Percentiles rank a stretch among this genome's conserved stretches.
phyloP scores from a whole-genome alignment of 345 rosid genomes.

The Linum tenue region DNA sequence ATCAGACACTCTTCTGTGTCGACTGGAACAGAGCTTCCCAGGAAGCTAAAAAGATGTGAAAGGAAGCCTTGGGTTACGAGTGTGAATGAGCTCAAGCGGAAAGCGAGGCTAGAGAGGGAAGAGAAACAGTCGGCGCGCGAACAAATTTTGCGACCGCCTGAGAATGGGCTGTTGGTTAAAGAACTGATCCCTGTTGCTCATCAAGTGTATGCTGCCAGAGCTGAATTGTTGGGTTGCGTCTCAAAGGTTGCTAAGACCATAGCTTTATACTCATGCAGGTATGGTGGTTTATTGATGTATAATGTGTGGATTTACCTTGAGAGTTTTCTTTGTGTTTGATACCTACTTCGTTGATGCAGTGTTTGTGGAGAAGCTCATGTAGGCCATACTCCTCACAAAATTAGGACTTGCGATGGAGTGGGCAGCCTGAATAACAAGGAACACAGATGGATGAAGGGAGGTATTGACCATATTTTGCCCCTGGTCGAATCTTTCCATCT shows the following conservation, averaged over 20 bases:
- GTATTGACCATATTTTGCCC: conserved; percentile 29
- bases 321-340: background rate
- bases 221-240: conserved; percentile 28
- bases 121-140: conserved; percentile 30
- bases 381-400: conserved; percentile 34
- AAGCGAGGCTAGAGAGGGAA: conserved; percentile 26
- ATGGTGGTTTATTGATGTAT: background rate
- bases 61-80: conserved; percentile 40
- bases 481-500: conserved; percentile 42
- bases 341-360: conserved; percentile 20
- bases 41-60: conserved; percentile 34
- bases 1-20: conserved; percentile 14
- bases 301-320: background rate
- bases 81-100: conserved; percentile 34
- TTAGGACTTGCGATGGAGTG: conserved; percentile 30
- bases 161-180: conserved; percentile 37
- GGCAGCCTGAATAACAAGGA: conserved; percentile 33
- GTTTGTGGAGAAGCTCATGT: conserved; percentile 43
- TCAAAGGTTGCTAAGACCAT: conserved; percentile 22
- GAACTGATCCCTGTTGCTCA: conserved; percentile 38
- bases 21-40: conserved; percentile 19
- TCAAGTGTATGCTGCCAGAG: conserved; percentile 29
- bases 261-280: conserved; percentile 34
- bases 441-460: conserved; percentile 37
- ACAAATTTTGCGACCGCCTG: conserved; percentile 33